These are phyloP conservation scores for Exophiala calicioides DNA, from an alignment of 2,329 filamentous ascomycete genomes.

Conservation along the genomic window DNA sequence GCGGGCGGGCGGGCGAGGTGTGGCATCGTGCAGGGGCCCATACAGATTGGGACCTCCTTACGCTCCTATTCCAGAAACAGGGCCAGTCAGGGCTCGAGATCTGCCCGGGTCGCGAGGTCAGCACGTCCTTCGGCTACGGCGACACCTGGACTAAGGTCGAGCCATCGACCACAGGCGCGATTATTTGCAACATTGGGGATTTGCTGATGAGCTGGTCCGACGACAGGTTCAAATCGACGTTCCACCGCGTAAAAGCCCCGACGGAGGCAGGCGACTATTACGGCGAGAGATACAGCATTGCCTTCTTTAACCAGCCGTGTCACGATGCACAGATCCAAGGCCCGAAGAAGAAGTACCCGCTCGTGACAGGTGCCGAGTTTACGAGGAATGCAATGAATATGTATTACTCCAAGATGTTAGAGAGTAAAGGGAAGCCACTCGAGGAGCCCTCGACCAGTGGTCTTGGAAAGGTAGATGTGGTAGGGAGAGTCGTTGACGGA, in stretches of 20 bases:
- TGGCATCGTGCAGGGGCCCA: slow-evolving; percentile 65
- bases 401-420: slow-evolving; percentile 56
- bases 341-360: slow-evolving; percentile 61
- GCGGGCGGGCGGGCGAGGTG: slow-evolving; percentile 37
- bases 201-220: slow-evolving; percentile 68
- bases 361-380: slow-evolving; percentile 62
- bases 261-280: slow-evolving; percentile 56
- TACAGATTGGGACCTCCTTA: slow-evolving; percentile 64
- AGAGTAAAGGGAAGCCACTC: slow-evolving; percentile 42
- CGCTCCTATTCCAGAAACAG: slow-evolving; percentile 62
- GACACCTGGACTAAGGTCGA: slow-evolving; percentile 66
- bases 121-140: slow-evolving; percentile 59
- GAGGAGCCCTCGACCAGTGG: not conserved
- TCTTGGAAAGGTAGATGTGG: too few relatives aligned
- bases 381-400: slow-evolving; percentile 57
- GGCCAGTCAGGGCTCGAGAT: slow-evolving; percentile 57
- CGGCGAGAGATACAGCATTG: slow-evolving; percentile 63
- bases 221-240: slow-evolving; percentile 66
- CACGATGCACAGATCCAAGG: slow-evolving; percentile 61
- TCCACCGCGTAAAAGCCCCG: slow-evolving; percentile 64
- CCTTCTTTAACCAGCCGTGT: slow-evolving; percentile 66
- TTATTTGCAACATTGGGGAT: slow-evolving; percentile 67
- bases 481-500: too few relatives aligned
- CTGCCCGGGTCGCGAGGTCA: slow-evolving; percentile 52
- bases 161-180: slow-evolving; percentile 50